Conservation (phyloP, 768 basidiomycete species). For the Tubosaeta sp. region DNA sequence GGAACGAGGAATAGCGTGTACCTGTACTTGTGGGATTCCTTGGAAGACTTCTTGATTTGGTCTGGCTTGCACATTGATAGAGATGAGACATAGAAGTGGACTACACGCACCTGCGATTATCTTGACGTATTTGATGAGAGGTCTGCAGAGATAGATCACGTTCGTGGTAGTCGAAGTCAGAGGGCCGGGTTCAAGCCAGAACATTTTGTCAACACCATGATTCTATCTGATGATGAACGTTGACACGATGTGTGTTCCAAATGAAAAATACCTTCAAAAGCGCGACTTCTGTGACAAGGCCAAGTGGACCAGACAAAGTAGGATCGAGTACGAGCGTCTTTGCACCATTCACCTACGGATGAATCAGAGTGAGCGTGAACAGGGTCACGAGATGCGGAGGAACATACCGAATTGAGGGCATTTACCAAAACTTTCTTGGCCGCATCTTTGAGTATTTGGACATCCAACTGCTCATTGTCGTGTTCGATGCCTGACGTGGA, state of each 20-base stretch:
- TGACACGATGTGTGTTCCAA: neutral
- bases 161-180: constrained; percentile 80
- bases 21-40: constrained; percentile 69
- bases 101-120: constrained; percentile 75
- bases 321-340: constrained; percentile 96
- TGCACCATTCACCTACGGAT: constrained; percentile 76
- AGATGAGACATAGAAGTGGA: constrained; percentile 5
- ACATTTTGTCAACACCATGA: constrained; percentile 99
- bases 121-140: constrained; percentile 78
- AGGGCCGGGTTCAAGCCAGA: constrained; percentile 93
- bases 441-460: constrained; percentile 68
- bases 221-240: constrained; percentile 51
- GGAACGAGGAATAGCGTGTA: constrained; percentile 90
- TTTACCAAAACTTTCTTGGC: constrained; percentile 80
- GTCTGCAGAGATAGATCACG: constrained; percentile 90
- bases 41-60: constrained; percentile 81
- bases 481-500: constrained; percentile 29
- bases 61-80: constrained; percentile 47
- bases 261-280: constrained; percentile 69
- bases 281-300: constrained; percentile 92
- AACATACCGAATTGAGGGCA: constrained; percentile 71
- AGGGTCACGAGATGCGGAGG: neutral
- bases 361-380: constrained; percentile 5
- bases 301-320: constrained; percentile 83
- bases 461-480: constrained; percentile 47